Conservation (phyloP, 805 yeast genomes). For the Starmerella stigmatis region DNA sequence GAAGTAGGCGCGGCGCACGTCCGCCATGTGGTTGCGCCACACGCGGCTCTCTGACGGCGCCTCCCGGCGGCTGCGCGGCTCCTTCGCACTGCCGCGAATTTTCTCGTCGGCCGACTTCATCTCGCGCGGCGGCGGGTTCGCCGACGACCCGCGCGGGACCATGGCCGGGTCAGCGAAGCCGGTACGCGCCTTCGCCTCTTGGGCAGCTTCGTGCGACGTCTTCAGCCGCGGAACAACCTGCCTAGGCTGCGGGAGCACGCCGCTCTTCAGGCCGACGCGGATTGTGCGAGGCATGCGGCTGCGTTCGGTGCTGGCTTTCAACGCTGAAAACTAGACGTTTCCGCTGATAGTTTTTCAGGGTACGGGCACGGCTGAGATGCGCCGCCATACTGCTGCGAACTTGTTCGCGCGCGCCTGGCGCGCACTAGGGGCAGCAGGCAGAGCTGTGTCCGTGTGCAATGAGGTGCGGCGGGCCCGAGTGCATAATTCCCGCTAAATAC, state of each 20-base stretch:
- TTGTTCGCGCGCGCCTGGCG: too few species aligned
- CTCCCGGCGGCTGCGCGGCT: conserved; percentile 21
- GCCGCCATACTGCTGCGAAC: neutral
- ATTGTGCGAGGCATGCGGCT: conserved; percentile 17
- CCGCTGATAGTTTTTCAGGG: too few species aligned
- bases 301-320: neutral
- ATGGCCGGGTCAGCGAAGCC: conserved; percentile 55
- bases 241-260: conserved; percentile 70
- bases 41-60: conserved; percentile 29
- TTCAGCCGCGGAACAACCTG: conserved; percentile 53
- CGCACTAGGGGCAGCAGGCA: too few species aligned
- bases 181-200: conserved; percentile 46
- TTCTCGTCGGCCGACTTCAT: conserved; percentile 44
- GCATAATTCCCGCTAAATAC: too few species aligned
- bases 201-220: conserved; percentile 26
- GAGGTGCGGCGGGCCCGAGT: too few species aligned
- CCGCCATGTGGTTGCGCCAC: conserved; percentile 45
- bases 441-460: too few species aligned
- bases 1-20: conserved; percentile 62
- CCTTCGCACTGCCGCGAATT: conserved; percentile 43
- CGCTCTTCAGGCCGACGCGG: conserved; percentile 50
- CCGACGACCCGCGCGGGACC: conserved; percentile 53
- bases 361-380: neutral
- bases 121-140: conserved; percentile 42
- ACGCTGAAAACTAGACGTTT: too few species aligned